Evolutionary conservation across 305 asterid species (phyloP).

Genomic region (Salvia sclarea): DNA sequence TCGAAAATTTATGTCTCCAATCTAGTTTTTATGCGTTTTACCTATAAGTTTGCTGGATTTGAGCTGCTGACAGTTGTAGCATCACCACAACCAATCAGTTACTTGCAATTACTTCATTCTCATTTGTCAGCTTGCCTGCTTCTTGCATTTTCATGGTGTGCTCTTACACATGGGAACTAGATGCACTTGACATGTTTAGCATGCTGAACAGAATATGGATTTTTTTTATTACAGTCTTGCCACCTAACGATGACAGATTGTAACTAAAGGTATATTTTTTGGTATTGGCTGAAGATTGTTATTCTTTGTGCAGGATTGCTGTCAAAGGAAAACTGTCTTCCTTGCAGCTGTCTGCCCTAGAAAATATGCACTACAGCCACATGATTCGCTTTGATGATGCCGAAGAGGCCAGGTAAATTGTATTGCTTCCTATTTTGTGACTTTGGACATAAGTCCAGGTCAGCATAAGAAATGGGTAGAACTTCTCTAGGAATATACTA

Average conservation of each 20-base stretch:
- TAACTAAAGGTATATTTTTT: conserved; percentile 22
- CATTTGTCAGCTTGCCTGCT: background rate
- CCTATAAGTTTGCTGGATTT: conserved; percentile 18
- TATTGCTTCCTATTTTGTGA: conserved; percentile 22
- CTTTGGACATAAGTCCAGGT: conserved; percentile 23
- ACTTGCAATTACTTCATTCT: conserved; percentile 14
- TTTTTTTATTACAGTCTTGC: conserved; percentile 13
- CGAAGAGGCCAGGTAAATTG: conserved; percentile 79
- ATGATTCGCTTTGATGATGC: conserved; percentile 92
- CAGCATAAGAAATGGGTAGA: conserved; percentile 18
- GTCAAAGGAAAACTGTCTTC: conserved; percentile 56
- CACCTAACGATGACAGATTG: conserved; percentile 11
- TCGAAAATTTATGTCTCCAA: conserved; percentile 11
- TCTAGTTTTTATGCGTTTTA: conserved; percentile 4
- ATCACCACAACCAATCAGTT: conserved; percentile 4
- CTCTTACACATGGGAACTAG: conserved; percentile 16
- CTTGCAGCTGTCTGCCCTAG: conserved; percentile 81
- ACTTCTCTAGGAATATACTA: conserved; percentile 9
- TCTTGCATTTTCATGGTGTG: conserved; percentile 10
- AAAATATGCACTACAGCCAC: conserved; percentile 91
- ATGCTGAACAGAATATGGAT: conserved; percentile 8
- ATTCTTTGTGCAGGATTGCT: conserved; percentile 63
- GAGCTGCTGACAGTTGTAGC: conserved; percentile 19
- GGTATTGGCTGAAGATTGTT: conserved; percentile 31
- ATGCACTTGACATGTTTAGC: conserved; percentile 5